Evolutionary conservation across 331 rosid species (phyloP), one percentile per base, ranked within the genome.

Genomic region (Pyrus hybrid): DNA sequence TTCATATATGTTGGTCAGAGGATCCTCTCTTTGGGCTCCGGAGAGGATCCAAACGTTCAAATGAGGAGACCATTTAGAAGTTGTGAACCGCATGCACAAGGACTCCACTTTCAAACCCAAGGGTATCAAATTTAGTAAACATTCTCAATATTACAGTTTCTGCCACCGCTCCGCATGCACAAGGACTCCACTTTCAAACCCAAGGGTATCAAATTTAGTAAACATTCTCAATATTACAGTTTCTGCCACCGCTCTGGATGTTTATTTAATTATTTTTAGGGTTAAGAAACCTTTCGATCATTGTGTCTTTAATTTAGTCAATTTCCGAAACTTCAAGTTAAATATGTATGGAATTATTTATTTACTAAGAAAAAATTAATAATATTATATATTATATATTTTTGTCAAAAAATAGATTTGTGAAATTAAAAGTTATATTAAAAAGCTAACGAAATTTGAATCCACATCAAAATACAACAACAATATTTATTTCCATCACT

Each of bases 381-480:
- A 37, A 9, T 0, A 37, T 37, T 2, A 35, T 0, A 8, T 35
- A 35, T 35, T 35, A 35, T 8, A 8, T 35, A 35, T 35, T 35
- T 35, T 8, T 8, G 3, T 35, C 43, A 35, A 35, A 35, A 35
- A 35, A 8, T 35, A 8, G 0, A 8, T 35, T 35, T 35, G 12
- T 8, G 0, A 29, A 29, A 29, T 29, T 29, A 29, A 6, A 29
- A 29, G 32, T 29, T 30, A 35, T 35, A 35, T 35, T 35, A 35
- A 0, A 35, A 1, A 35, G 43, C 3, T 8, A 0, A 35, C 3
- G 0, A 2, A 35, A 35, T 35, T 35, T 1, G 3, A 35, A 35
- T 0, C 0, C 0, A 8, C 3, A 0, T 2, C 43, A 0, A 3
- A 35, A 35, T 35, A 0, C 41, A 35, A 35, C 11, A 1, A 35